Percentiles rank a stretch among this genome's conserved stretches.
Conservation (phyloP, 164 flowering plant species). For the Kalanchoe fedtschenkoi region DNA sequence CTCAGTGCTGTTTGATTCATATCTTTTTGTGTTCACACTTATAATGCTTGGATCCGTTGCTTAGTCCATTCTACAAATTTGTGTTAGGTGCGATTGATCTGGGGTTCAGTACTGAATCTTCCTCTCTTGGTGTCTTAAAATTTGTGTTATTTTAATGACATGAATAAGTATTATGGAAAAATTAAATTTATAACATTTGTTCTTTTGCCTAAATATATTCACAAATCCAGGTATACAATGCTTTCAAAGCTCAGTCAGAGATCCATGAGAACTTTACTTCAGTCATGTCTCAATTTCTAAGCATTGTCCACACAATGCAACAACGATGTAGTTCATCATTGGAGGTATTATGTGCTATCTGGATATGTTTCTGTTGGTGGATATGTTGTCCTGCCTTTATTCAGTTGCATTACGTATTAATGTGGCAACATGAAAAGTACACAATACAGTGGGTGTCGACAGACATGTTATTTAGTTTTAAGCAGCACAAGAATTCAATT, state of each 20-base stretch:
- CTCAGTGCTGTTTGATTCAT: neutral
- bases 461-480: neutral
- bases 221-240: slow-evolving; percentile 57
- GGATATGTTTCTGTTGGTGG: neutral
- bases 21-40: neutral
- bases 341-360: slow-evolving; percentile 49
- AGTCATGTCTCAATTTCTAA: slow-evolving; percentile 53
- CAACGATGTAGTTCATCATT: slow-evolving; percentile 69
- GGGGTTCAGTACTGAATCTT: too few relatives aligned
- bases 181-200: neutral
- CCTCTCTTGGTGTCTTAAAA: neutral
- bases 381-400: neutral
- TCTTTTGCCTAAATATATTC: neutral
- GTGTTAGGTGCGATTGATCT: too few relatives aligned
- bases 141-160: too few relatives aligned
- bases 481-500: neutral
- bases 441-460: neutral
- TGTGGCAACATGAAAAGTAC: neutral
- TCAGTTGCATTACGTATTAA: neutral
- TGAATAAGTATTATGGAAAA: neutral
- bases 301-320: slow-evolving; percentile 69
- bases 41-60: neutral
- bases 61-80: neutral
- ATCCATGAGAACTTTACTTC: slow-evolving; percentile 43
- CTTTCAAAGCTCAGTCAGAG: slow-evolving; percentile 63